Conservation (phyloP, 768 basidiomycete species). For the Boletus rubropictus region DNA sequence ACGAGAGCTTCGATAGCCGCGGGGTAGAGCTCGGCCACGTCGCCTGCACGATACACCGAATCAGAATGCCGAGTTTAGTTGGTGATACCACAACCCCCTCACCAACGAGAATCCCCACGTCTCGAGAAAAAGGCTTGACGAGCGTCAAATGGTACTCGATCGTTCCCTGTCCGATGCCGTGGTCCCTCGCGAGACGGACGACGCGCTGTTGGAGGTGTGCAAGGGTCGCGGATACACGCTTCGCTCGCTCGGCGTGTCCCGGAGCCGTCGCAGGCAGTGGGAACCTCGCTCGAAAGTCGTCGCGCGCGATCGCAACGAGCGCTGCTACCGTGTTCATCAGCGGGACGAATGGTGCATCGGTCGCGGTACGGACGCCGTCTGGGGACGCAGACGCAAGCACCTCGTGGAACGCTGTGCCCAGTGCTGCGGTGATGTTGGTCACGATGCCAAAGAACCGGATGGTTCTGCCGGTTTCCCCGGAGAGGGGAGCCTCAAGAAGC, state of each 20-base stretch:
- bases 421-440: neutral
- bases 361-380: neutral
- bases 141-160: conserved; percentile 3
- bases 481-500: no score
- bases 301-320: neutral
- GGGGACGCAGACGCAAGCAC: neutral
- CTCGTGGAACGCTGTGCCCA: neutral
- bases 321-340: neutral
- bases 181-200: neutral
- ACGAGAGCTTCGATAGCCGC: conserved; percentile 6
- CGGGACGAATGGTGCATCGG: neutral
- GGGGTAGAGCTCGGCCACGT: conserved; percentile 14
- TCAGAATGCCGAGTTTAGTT: neutral
- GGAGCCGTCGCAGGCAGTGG: conserved; percentile 6
- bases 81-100: neutral
- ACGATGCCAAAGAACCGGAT: conserved; percentile 3
- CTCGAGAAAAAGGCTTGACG: neutral
- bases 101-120: conserved; percentile 10
- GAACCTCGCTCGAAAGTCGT: conserved; percentile 5
- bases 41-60: conserved; percentile 4
- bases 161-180: neutral
- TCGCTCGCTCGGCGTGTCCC: conserved; percentile 7
- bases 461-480: conserved; percentile 1
- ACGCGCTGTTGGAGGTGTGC: neutral
- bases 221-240: neutral